Evolutionary conservation across 495 filamentous ascomycete species (phyloP), one percentile per base, ranked within the genome.

Genomic region (Hyaloscypha variabilis): DNA sequence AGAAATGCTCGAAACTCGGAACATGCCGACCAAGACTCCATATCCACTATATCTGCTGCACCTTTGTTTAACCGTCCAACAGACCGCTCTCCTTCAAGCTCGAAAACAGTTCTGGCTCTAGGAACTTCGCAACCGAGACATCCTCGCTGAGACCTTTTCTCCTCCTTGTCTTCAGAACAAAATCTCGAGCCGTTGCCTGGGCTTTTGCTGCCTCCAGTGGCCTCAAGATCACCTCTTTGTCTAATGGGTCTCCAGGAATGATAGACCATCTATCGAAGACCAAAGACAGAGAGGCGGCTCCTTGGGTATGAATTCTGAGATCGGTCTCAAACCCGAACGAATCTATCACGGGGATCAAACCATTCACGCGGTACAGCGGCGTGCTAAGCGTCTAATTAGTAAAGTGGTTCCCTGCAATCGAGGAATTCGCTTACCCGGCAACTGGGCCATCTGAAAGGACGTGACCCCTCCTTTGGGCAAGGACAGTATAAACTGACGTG

Each of bases 241-340:
- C 96, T 10, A 99, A 81, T 26, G 95, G 95, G 74, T 99, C 96
- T 55, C 95, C 95, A 3, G 95, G 95, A 4, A 99, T 93, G 59
- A 97, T 90, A 67, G 82, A 91, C 95, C 95, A 99, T 49, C 92
- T 87, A 70, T 99, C 95, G 76, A 99, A 99, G 1, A 93, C 91
- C n/a, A 98, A 82, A 70, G 87, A 93, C 56, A 97, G 86, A 74
- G 91, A 90, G 31, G 92, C 91, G 74, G 94, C 91, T 49, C 95
- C 94, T 75, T 97, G 93, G 0, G 96, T 98, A 74, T 97, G 93
- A 70, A 98, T 98, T 46, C 95, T 81, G 50, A 98, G 82, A 78
- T 99, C 95, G 3, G 95, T 98, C 78, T 99, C 95, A 76, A 99
- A 97, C 8, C 95, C 95, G 73, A 99, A 99, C 13, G 86, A 90